Evolutionary conservation across 2,329 filamentous ascomycete genomes (phyloP), one percentile per base, ranked within the genome.

Genomic region (Acarospora socialis): DNA sequence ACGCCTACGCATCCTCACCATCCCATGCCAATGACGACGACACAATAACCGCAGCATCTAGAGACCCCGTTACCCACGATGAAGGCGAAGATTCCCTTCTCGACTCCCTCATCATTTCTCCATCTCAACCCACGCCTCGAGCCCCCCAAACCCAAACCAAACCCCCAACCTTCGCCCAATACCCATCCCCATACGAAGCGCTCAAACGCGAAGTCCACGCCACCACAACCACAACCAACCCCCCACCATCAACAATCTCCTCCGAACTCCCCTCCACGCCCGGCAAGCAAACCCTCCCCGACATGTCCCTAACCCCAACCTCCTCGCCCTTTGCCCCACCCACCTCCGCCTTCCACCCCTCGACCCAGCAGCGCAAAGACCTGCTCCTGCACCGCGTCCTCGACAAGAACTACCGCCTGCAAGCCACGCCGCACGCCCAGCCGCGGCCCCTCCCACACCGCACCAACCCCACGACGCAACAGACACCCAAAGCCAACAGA

Each of bases 341-440:
- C 35, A 53, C 57, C 39, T 48, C 57, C 41, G 36, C 52, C 18
- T 50, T 50, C 40, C 56, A 57, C 31, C 47, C 46, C 21, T 48
- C 8, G 51, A 52, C 36, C 61, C 49, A 46, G 62, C 54, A 57
- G 46, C 4, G 49, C 50, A 5, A 70, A 73, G 83, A 94, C 49
- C 81, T 81, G 3, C 65, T 95, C 6, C 68, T 98, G 23, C 87
- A 95, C 53, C 81, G 80, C 36, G 67, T 95, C n/a, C 71, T 92
- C 4, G 86, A 95, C 62, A 94, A 92, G 57, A 94, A 81, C 36
- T 98, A 92, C 60, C 81, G 87, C 19, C 68, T 98, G 15, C 82
- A 92, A 55, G 83, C 87, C 4, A 98, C 90, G 7, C 90, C 90
- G 0, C 76, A 90, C 43, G 77, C 74, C 7, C 59, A 28, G 23